These are phyloP conservation scores for Capronia epimyces DNA, from an alignment of 2,329 filamentous ascomycete genomes.

Conservation along the genomic window DNA sequence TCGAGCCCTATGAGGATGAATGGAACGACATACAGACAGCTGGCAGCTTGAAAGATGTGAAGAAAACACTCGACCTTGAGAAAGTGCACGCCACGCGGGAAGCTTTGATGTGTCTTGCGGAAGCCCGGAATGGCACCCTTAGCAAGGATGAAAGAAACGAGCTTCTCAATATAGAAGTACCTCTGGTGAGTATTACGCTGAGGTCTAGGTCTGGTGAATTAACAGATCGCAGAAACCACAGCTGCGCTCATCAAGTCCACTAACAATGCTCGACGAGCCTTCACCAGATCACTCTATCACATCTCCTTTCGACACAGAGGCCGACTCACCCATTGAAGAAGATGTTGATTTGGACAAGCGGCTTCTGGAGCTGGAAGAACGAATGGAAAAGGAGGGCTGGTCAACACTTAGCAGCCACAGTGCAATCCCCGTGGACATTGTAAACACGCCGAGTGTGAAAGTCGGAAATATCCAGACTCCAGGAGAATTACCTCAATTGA, in stretches of 20 bases:
- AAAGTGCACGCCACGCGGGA: constrained; percentile 19
- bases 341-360: constrained; percentile 5
- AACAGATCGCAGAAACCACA: constrained; percentile 4
- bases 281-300: neutral
- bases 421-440: neutral
- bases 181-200: neutral
- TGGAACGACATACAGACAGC: constrained; percentile 10
- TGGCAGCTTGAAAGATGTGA: neutral
- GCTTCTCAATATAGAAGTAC: neutral
- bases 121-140: neutral
- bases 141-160: constrained; percentile 3
- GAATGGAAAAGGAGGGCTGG: constrained; percentile 7
- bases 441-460: neutral
- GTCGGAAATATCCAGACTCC: neutral
- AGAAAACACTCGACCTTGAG: constrained; percentile 9
- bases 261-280: constrained; percentile 1
- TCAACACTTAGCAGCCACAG: neutral
- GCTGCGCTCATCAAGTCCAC: constrained; percentile 3
- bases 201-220: neutral
- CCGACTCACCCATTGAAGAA: neutral
- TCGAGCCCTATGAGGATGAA: constrained; percentile 8
- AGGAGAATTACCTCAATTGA: neutral
- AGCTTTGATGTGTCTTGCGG: constrained; percentile 10
- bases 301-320: constrained; percentile 2
- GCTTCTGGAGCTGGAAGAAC: constrained; percentile 4